Evolutionary conservation across 352 stramenopile species (phyloP).

Genomic region (Phytophthora rubi): DNA sequence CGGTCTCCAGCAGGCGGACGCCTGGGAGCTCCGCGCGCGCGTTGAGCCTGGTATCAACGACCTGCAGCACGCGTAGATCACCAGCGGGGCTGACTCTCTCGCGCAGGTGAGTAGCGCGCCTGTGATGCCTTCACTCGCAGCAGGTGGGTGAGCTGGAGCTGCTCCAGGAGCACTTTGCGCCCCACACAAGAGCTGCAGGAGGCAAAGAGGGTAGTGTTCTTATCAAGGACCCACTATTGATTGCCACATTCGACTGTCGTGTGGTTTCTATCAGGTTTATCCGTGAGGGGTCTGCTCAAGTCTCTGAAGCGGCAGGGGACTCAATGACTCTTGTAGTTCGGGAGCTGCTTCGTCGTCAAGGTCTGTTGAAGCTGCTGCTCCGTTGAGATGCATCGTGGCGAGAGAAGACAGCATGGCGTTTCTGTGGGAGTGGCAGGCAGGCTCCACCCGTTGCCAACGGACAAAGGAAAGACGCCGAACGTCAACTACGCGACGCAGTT

Average conservation of each 20-base stretch:
- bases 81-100: too few relatives aligned
- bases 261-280: conserved; percentile 73
- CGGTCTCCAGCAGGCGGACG: too few relatives aligned
- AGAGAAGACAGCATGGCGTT: conserved; percentile 81
- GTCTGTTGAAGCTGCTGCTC: conserved; percentile 16
- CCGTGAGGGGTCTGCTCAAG: conserved; percentile 16
- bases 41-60: too few relatives aligned
- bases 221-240: conserved; percentile 67
- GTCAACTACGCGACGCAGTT: too few relatives aligned
- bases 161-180: too few relatives aligned
- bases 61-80: too few relatives aligned
- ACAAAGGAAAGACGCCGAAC: too few relatives aligned
- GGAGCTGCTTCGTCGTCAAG: conserved; percentile 11
- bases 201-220: conserved; percentile 72
- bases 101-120: too few relatives aligned
- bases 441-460: conserved; percentile 17
- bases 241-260: conserved; percentile 72
- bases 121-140: too few relatives aligned
- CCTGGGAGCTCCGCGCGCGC: too few relatives aligned
- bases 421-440: conserved; percentile 84
- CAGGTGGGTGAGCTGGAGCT: too few relatives aligned
- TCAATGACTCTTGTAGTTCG: conserved; percentile 21
- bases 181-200: conserved; percentile 34
- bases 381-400: conserved; percentile 75
- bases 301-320: conserved; percentile 5